Conservation (phyloP, 2,329 filamentous ascomycete species). For the Cladosporium sp. region DNA sequence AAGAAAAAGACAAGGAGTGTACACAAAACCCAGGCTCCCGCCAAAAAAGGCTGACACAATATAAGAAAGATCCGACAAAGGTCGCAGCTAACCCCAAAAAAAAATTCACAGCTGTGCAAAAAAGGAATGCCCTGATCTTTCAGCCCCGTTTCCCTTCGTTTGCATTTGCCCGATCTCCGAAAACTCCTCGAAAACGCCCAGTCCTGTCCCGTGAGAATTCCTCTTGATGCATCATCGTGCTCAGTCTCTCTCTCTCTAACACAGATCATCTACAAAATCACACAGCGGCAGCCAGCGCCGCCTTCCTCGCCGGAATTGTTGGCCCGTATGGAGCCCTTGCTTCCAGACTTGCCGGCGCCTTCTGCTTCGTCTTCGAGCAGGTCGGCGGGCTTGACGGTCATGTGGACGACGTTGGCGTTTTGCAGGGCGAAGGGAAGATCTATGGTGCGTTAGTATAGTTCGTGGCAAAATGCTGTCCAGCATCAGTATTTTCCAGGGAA, state of each 20-base stretch:
- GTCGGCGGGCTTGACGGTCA: slow-evolving; percentile 87
- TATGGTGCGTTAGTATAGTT: slow-evolving; percentile 39
- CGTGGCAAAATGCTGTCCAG: too few species aligned
- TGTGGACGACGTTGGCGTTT: slow-evolving; percentile 83
- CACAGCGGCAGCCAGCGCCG: slow-evolving; percentile 65
- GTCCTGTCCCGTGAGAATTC: not conserved
- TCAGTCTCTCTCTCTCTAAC: not conserved
- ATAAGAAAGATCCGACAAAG: not conserved
- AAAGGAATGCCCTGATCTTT: not conserved
- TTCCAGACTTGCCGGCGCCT: slow-evolving; percentile 70
- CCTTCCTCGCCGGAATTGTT: slow-evolving; percentile 55
- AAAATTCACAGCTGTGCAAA: not conserved
- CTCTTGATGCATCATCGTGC: not conserved
- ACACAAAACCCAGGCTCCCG: not conserved
- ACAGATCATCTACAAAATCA: slow-evolving; percentile 55
- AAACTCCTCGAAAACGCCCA: not conserved
- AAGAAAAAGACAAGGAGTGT: not conserved
- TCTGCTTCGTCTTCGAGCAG: slow-evolving; percentile 73
- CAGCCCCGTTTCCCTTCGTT: not conserved
- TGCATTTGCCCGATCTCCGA: not conserved
- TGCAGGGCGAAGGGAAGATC: slow-evolving; percentile 78
- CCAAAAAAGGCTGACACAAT: not conserved
- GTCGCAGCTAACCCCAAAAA: not conserved
- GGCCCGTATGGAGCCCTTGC: slow-evolving; percentile 51
- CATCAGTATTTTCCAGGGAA: too few species aligned